A percentile compares a stretch with the other conserved stretches of the same genome.
Conservation (phyloP, 2,329 filamentous ascomycete genomes). For the Aphanoascus verrucosus region DNA sequence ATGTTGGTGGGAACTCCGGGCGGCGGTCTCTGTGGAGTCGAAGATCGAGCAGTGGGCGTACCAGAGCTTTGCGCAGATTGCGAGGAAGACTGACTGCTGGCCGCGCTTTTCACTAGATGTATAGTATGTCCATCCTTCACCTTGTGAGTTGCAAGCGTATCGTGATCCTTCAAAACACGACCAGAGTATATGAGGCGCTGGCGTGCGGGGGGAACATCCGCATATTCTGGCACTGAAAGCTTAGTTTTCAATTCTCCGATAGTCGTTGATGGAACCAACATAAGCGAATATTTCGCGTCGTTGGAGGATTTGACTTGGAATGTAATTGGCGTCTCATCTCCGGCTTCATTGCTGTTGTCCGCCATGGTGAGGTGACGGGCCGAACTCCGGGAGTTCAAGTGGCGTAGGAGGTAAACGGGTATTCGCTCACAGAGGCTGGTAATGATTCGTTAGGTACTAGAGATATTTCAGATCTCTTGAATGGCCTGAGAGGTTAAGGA, state of each 20-base stretch:
- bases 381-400: background rate
- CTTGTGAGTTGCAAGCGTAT: constrained; percentile 76
- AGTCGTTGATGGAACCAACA: constrained; percentile 63
- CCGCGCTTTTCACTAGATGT: constrained; percentile 91
- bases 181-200: constrained; percentile 97
- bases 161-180: constrained; percentile 88
- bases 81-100: constrained; percentile 61
- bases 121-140: constrained; percentile 94
- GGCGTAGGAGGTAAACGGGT: background rate
- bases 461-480: constrained; percentile 8
- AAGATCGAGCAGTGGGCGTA: background rate
- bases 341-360: constrained; percentile 31
- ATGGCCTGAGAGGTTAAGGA: background rate
- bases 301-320: constrained; percentile 98
- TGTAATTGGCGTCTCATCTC: constrained; percentile 66
- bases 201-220: constrained; percentile 74
- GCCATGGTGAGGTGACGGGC: constrained; percentile 26
- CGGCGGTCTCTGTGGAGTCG: constrained; percentile 14
- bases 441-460: background rate
- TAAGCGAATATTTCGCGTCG: constrained; percentile 73
- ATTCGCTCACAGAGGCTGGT: background rate
- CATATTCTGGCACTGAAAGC: constrained; percentile 68
- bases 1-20: constrained; percentile 40
- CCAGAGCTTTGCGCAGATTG: constrained; percentile 8
- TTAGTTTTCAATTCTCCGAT: constrained; percentile 83